phyloP scores from a whole-genome alignment of 306 rosid genomes.

The Cucumis hystrix region DNA sequence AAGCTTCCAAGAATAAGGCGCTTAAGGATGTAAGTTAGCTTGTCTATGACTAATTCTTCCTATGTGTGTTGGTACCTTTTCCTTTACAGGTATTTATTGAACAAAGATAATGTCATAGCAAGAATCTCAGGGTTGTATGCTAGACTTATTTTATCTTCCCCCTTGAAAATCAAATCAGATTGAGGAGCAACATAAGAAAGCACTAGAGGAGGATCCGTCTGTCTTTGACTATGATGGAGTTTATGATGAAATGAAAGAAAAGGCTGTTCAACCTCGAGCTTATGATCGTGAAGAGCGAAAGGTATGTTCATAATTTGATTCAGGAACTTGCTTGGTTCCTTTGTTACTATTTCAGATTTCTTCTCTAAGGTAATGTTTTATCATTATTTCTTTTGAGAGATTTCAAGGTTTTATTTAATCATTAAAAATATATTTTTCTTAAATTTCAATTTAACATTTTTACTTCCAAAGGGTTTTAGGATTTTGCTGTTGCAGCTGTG shows the following conservation, averaged over 20 bases:
- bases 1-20: slow-evolving; percentile 69
- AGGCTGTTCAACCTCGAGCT: slow-evolving; percentile 35
- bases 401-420: too few species aligned
- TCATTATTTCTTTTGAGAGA: too few species aligned
- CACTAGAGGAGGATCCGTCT: slow-evolving; percentile 73
- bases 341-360: background rate
- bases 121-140: background rate
- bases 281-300: slow-evolving; percentile 68
- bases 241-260: slow-evolving; percentile 73
- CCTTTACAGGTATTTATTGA: background rate
- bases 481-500: background rate
- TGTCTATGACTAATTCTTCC: background rate
- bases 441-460: too few species aligned
- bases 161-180: slow-evolving; percentile 12
- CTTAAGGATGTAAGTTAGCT: slow-evolving; percentile 36
- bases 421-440: too few species aligned
- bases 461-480: background rate
- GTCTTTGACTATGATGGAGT: slow-evolving; percentile 78
- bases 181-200: slow-evolving; percentile 78
- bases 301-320: slow-evolving; percentile 16
- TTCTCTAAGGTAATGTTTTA: background rate
- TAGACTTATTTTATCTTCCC: background rate
- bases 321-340: background rate
- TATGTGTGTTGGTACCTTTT: background rate
- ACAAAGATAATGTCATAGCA: background rate